These are phyloP conservation scores for Trichoderma asperellum DNA, from an alignment of 2,329 filamentous ascomycete species.

Conservation along the genomic window DNA sequence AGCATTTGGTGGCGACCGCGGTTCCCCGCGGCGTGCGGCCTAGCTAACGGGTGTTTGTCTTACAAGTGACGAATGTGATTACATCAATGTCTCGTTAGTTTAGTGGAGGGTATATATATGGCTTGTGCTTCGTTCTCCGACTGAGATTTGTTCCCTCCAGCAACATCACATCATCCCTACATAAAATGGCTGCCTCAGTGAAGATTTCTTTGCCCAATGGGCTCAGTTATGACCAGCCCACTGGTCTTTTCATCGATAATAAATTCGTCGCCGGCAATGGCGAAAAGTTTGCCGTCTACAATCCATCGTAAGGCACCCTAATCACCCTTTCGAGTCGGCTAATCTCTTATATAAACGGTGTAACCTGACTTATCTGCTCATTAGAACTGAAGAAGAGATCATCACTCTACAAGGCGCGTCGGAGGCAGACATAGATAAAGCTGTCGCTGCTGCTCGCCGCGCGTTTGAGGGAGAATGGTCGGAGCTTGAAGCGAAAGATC, in stretches of 20 bases:
- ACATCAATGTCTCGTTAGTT: constrained; percentile 15
- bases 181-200: constrained; percentile 16
- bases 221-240: constrained; percentile 20
- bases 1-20: background rate
- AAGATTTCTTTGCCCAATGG: constrained; percentile 32
- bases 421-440: constrained; percentile 64
- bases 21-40: constrained; percentile 6
- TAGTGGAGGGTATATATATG: background rate
- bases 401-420: constrained; percentile 19
- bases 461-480: constrained; percentile 73
- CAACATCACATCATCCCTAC: background rate
- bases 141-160: background rate
- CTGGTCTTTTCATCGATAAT: constrained; percentile 24
- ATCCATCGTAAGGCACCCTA: constrained; percentile 8
- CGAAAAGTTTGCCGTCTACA: constrained; percentile 24
- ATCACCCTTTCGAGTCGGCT: background rate
- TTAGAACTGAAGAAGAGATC: constrained; percentile 1
- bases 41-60: background rate
- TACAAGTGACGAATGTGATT: constrained; percentile 11
- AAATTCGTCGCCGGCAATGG: constrained; percentile 22
- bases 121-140: background rate
- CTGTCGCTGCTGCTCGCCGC: constrained; percentile 77
- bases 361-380: background rate
- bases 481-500: constrained; percentile 66
- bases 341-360: background rate